Evolutionary conservation across 2,329 filamentous ascomycete species (phyloP).

Genomic region (Verticillium zaregamsianum): DNA sequence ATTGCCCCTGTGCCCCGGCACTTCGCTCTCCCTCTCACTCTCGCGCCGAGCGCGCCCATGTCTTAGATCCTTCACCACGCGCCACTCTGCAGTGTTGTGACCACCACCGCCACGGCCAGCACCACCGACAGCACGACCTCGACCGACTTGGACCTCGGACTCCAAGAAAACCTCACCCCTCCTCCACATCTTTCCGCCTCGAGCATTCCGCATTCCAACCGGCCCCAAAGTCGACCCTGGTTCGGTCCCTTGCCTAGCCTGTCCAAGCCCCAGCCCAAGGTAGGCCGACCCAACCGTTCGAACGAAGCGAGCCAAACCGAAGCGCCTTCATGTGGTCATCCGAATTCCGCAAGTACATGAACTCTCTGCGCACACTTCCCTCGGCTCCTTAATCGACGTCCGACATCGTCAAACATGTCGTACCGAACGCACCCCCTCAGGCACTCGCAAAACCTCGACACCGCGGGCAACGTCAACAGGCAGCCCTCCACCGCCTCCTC

Average conservation of each 20-base stretch:
- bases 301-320: not conserved
- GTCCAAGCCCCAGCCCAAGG: not conserved
- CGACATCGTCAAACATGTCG: conserved; percentile 40
- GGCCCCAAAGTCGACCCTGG: not conserved
- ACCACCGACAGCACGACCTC: not conserved
- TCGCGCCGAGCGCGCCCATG: conserved; percentile 8
- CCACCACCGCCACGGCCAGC: not conserved
- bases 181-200: not conserved
- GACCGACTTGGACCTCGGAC: not conserved
- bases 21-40: not conserved
- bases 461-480: conserved; percentile 42
- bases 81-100: not conserved
- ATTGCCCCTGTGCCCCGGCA: not conserved
- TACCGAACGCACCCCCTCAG: conserved; percentile 54
- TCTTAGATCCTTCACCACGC: conserved; percentile 7
- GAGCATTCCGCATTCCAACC: not conserved
- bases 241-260: not conserved
- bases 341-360: conserved; percentile 15
- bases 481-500: conserved; percentile 69
- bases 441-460: conserved; percentile 50
- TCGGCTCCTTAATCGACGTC: conserved; percentile 3
- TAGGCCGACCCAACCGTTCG: not conserved
- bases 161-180: not conserved
- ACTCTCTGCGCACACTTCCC: conserved; percentile 17
- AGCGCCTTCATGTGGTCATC: conserved; percentile 22